A percentile compares a stretch with the other conserved stretches of the same genome.
phyloP scores from a whole-genome alignment of 164 flowering plant genomes.

The Macadamia integrifolia region DNA sequence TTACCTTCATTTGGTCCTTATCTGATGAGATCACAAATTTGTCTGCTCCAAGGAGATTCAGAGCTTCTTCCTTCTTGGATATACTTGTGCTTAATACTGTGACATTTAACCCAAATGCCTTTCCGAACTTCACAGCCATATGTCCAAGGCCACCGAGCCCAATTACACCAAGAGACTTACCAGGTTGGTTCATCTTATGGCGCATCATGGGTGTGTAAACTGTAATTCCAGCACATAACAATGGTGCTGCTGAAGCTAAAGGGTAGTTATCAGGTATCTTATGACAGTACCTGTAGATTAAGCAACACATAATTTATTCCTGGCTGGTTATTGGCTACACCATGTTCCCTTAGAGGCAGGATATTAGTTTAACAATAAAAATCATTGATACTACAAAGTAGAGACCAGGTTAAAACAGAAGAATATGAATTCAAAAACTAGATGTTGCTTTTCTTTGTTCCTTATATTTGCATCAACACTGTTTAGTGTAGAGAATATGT shows the following conservation, averaged over 20 bases:
- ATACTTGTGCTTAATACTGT: constrained; percentile 52
- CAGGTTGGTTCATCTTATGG: constrained; percentile 56
- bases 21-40: too few species aligned
- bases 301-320: background rate
- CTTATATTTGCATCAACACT: too few species aligned
- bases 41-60: too few species aligned
- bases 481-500: too few species aligned
- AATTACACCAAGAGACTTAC: constrained; percentile 49
- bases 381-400: too few species aligned
- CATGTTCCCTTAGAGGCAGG: too few species aligned
- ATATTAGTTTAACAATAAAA: too few species aligned
- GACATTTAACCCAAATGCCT: constrained; percentile 47
- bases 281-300: constrained; percentile 37
- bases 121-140: constrained; percentile 53
- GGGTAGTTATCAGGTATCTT: constrained; percentile 42
- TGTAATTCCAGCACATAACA: constrained; percentile 59
- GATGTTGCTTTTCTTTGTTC: too few species aligned
- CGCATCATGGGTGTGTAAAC: constrained; percentile 53
- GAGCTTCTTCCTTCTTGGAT: constrained; percentile 34
- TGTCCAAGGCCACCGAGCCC: constrained; percentile 63
- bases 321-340: too few species aligned
- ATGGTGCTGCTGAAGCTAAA: constrained; percentile 43
- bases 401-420: too few species aligned
- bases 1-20: too few species aligned
- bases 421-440: too few species aligned